Evolutionary conservation across 176 grass and related monocot species (phyloP), one percentile per base, ranked within the genome.

Genomic region (Ampelocalamus luodianensis): DNA sequence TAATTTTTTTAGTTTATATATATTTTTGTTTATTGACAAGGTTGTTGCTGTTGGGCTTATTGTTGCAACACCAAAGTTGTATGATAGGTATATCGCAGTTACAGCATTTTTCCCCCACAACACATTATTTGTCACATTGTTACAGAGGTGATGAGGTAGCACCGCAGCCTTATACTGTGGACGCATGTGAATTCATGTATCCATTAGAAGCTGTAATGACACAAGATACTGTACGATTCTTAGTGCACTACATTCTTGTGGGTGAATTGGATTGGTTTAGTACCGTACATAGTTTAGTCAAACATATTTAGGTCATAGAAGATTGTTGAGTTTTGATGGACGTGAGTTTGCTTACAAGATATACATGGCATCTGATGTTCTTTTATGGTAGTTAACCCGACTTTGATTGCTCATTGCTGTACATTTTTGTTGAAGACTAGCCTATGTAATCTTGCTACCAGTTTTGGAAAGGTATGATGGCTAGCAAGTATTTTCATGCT

Each of bases 11-110:
- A 72, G 82, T 85, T 42, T 71, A 64, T 82, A 85, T 89, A 76
- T 77, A 78, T 87, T 48, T 75, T 77, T 65, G 60, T 65, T 65
- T 51, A 56, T 79, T 75, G 77, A 81, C 65, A 77, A 71, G 76
- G 82, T 60, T 85, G 78, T 88, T 85, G 43, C 58, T 65, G 70
- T 71, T 65, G 27, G 66, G 43, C 62, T 60, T 82, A 70, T 85
- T 76, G 82, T 88, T 88, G 82, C 78, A 79, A 79, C 71, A 15
- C 23, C 82, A 46, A 85, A 91, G 78, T 72, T 85, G 85, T 91
- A 77, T 85, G 82, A 88, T 88, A 81, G 79, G 85, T 91, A 84
- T 89, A 85, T 65, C 22, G 43, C 73, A 68, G 62, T 65, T 77
- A 78, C 73, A 85, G 40, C 40, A 86, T 49, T 79, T 63, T 51